Base-by-base conservation (phyloP, 2,329 filamentous ascomycete species). In the Microascus cirrosus region DNA sequence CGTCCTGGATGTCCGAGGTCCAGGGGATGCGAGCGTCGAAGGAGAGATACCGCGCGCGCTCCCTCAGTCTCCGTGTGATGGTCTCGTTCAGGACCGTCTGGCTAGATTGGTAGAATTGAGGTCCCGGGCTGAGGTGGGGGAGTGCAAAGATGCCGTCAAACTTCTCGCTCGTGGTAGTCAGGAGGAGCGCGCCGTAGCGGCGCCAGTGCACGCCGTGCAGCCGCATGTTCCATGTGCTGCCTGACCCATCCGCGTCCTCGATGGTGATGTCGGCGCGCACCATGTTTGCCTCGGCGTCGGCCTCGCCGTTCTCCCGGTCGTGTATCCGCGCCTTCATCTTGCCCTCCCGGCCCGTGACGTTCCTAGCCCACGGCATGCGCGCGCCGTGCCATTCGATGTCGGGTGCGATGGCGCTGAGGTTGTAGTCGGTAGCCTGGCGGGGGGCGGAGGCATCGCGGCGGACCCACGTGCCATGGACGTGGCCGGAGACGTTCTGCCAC, bases 161-260 rank as follows among this genome's bases (percentile, higher is more conserved):
- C 74, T 95, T 96, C 67, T 96, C 89, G 70, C 91, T 96, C 54
- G 91, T 93, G 0, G 93, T 96, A 1, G 87, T 89, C 67, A 97
- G 74, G 39, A 97, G 74, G 55, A 94, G 82, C 15, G 84, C 82
- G 1, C 94, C 94, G 61, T 87, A 82, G n/a, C 81, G 79, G 42
- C 87, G 85, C 77, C 91, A 95, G 73, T 97, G 93, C 3, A 95
- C 80, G 3, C 94, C 94, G 70, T 90, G 86, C 55, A 96, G 73
- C 56, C 82, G 79, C 73, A 95, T 84, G 63, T 92, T 86, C 84
- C 88, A 92, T 63, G 83, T 88, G 66, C 86, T 86, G 5, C 87
- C 87, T 60, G 71, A 69, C 11, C 72, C 82, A 78, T 63, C 81
- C 82, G 58, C 82, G 65, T 94, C 90, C 64, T 90, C 85, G 45